A percentile compares a stretch with the other conserved stretches of the same genome.
Conservation (phyloP, 2,329 filamentous ascomycete species). For the Fusarium camptoceras region DNA sequence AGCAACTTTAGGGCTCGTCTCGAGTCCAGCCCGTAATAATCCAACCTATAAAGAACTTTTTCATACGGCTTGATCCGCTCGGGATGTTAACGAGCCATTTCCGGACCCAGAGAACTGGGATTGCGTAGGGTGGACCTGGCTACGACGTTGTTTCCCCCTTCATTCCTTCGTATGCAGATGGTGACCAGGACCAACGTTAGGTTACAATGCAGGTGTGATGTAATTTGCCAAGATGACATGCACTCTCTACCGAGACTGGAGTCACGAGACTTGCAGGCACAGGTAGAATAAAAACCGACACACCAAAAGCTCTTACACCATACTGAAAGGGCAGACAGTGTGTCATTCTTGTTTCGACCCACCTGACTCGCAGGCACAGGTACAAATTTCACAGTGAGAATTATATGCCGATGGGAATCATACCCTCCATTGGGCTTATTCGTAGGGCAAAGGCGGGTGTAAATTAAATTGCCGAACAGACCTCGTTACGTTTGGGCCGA, state of each 20-base stretch:
- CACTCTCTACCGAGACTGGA: not conserved
- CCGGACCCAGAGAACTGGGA: constrained; percentile 6
- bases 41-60: not conserved
- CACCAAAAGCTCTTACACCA: too few relatives aligned
- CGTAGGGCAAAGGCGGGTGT: not conserved
- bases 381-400: not conserved
- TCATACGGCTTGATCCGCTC: constrained; percentile 1
- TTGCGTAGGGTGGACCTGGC: not conserved
- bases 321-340: too few relatives aligned
- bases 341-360: too few relatives aligned
- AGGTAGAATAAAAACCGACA: too few relatives aligned
- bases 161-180: not conserved
- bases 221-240: not conserved
- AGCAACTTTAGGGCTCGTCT: constrained; percentile 4
- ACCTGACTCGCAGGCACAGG: not conserved
- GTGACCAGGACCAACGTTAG: not conserved
- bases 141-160: not conserved
- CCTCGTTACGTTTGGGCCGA: not conserved
- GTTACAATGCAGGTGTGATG: constrained; percentile 1
- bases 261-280: not conserved
- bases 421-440: not conserved
- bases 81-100: not conserved
- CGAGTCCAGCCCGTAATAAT: not conserved
- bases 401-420: not conserved
- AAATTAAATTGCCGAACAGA: not conserved